Conservation (phyloP, 2,329 filamentous ascomycete genomes). For the Penicillium palitans region DNA sequence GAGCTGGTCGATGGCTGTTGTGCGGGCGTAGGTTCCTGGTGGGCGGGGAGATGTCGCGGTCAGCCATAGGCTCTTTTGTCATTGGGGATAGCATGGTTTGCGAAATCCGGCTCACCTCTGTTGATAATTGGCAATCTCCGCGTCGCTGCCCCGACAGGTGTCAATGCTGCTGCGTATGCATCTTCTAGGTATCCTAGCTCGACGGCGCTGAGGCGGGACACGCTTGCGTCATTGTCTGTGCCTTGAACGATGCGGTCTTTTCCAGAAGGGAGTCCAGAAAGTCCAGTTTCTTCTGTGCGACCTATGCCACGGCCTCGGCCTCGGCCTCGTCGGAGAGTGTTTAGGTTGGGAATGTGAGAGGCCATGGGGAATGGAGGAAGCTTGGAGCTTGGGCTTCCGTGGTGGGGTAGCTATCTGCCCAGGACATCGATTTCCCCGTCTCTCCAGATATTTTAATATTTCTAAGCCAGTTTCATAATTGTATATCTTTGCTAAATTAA, state of each 20-base stretch:
- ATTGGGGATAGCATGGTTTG: constrained; percentile 17
- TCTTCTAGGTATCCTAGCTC: constrained; percentile 82
- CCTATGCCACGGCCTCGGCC: constrained; percentile 46
- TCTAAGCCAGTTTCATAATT: neutral
- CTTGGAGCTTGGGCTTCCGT: constrained; percentile 19
- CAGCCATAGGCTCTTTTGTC: neutral
- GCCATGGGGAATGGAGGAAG: constrained; percentile 56
- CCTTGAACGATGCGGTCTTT: constrained; percentile 78
- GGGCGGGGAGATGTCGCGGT: neutral
- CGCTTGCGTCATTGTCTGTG: constrained; percentile 88
- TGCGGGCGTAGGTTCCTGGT: constrained; percentile 87
- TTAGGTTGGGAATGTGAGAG: constrained; percentile 76
- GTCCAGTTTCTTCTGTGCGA: constrained; percentile 15
- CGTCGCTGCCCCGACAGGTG: constrained; percentile 50
- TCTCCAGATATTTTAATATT: neutral
- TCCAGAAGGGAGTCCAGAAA: constrained; percentile 34
- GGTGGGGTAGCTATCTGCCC: constrained; percentile 17
- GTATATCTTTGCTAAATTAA: neutral
- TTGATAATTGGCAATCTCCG: constrained; percentile 90
- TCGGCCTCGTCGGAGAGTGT: constrained; percentile 56
- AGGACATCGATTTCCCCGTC: neutral
- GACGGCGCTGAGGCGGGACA: constrained; percentile 86
- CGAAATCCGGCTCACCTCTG: constrained; percentile 59
- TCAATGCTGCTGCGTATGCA: constrained; percentile 71
- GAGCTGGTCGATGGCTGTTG: constrained; percentile 75